These are phyloP conservation scores for Pseudogymnoascus sp. DNA, from an alignment of 2,329 filamentous ascomycete species.

Conservation along the genomic window DNA sequence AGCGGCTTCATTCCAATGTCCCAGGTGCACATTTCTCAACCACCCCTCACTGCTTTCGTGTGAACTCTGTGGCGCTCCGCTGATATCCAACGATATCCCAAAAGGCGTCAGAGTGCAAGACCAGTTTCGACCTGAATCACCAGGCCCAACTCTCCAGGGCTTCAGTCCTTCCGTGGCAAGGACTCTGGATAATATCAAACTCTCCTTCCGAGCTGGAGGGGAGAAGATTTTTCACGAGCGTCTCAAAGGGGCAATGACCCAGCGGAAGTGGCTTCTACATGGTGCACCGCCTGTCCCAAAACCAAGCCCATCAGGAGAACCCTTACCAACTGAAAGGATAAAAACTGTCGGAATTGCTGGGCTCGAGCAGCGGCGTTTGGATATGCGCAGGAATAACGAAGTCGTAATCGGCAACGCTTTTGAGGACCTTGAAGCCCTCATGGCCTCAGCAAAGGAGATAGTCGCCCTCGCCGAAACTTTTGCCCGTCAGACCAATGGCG, in stretches of 20 bases:
- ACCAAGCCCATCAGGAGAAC: conserved; percentile 32
- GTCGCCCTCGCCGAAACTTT: conserved; percentile 88
- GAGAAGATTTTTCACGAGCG: conserved; percentile 86
- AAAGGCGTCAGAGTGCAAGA: conserved; percentile 33
- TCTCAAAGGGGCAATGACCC: conserved; percentile 77
- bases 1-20: conserved; percentile 54
- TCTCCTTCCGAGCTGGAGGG: conserved; percentile 84
- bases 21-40: conserved; percentile 88
- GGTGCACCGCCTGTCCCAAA: conserved; percentile 81
- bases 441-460: conserved; percentile 96
- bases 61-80: conserved; percentile 80
- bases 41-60: conserved; percentile 79
- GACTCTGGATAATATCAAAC: conserved; percentile 68
- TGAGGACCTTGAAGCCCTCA: conserved; percentile 90
- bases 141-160: conserved; percentile 55
- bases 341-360: conserved; percentile 85
- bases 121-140: conserved; percentile 58
- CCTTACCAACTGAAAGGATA: conserved; percentile 23
- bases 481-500: conserved; percentile 54
- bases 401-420: conserved; percentile 88
- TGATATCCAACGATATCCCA: conserved; percentile 47
- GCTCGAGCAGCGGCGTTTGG: conserved; percentile 75
- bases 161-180: conserved; percentile 37
- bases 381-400: conserved; percentile 87
- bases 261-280: conserved; percentile 91